Base-by-base conservation (phyloP, 805 yeast species). In the Starmerella cellae region DNA sequence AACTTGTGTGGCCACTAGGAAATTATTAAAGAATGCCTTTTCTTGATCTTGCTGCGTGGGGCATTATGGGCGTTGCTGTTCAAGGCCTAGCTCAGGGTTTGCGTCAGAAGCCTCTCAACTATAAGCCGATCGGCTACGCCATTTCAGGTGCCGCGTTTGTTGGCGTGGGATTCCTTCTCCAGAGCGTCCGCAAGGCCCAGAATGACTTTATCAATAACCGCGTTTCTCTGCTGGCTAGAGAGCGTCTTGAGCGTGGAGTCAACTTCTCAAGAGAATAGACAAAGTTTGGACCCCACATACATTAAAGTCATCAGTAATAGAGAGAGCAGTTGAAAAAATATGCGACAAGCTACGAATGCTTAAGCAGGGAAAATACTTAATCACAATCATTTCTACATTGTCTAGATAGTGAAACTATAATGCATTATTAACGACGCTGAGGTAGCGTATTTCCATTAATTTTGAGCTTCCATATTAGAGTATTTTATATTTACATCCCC, bases 51-150 rank as follows among this genome's bases (percentile, higher is more conserved):
- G 55, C 55, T 18, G 48, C 54, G 3, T 54, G 57, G 57, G 56
- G 51, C 31, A 48, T 54, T 18, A 39, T 48, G 33, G 52, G 53
- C 37, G 55, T 45, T 13, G 37, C 44, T 37, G 55, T 49, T 13
- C 56, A 54, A 42, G 61, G 56, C 24, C 47, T 56, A 14, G 58
- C 62, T 17, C 59, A 59, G 53, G 65, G 59, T 37, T 45, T 56
- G 34, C 61, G 58, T 34, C 59, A 51, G 46, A 60, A 56, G 49
- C 63, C 64, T 14, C 53, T 55, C 46, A 55, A 50, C 38, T 58
- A 54, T 56, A 58, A 50, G 48, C 65, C 62, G 18, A 39, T 45
- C 30, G 64, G 60, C 38, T 60, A 49, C 51, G 52, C 44, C 22
- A 45, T 47, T 35, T 55, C 60, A 5, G 60, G 56, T 6, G 56